Conservation (phyloP, 352 stramenopile genomes). For the Globisporangium uncinulatum region DNA sequence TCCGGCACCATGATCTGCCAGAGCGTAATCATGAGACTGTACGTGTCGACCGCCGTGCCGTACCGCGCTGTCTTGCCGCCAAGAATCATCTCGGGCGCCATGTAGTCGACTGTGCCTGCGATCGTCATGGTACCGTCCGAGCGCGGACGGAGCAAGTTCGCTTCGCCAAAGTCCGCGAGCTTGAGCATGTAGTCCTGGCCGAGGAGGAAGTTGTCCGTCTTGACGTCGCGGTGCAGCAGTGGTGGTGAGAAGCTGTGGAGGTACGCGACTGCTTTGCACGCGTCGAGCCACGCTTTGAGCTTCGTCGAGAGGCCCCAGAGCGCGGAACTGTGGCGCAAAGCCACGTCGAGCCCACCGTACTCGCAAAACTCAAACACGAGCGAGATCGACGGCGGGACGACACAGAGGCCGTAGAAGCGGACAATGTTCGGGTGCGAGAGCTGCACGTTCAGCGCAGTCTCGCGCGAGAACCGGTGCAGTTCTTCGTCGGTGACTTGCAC, state of each 20-base stretch:
- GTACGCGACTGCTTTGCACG: constrained; percentile 73
- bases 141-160: constrained; percentile 71
- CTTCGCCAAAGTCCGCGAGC: constrained; percentile 81
- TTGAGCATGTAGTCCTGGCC: constrained; percentile 77
- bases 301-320: constrained; percentile 62
- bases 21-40: constrained; percentile 84
- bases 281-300: constrained; percentile 81
- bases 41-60: constrained; percentile 73
- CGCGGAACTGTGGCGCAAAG: constrained; percentile 38
- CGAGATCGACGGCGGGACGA: constrained; percentile 79
- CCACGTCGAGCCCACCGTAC: constrained; percentile 64
- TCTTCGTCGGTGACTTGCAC: constrained; percentile 82
- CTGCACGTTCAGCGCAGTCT: constrained; percentile 76
- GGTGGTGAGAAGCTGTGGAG: constrained; percentile 80
- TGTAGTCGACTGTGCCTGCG: constrained; percentile 81
- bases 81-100: constrained; percentile 83
- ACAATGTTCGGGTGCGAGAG: constrained; percentile 83
- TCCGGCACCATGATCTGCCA: constrained; percentile 85
- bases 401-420: constrained; percentile 74
- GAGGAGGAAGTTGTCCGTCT: constrained; percentile 83
- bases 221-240: constrained; percentile 79
- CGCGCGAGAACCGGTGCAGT: constrained; percentile 71
- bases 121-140: constrained; percentile 84
- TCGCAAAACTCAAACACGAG: constrained; percentile 87
- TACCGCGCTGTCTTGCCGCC: constrained; percentile 78